These are phyloP conservation scores for Eimeria tenella DNA, from an alignment of 169 alveolate genomes.

Conservation along the genomic window DNA sequence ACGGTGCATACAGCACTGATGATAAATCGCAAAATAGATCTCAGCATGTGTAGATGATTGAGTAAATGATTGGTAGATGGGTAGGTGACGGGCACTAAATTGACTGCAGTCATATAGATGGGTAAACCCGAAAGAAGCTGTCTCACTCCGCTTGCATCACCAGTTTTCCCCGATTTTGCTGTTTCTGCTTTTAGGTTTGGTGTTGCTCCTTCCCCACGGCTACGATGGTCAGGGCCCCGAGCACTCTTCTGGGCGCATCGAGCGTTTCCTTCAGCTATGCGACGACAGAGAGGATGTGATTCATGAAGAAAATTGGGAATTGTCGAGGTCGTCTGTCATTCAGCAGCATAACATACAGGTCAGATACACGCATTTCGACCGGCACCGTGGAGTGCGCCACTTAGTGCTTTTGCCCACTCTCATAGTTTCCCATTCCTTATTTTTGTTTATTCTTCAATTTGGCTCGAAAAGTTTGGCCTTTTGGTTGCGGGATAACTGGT, in stretches of 20 bases:
- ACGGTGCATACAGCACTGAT: conserved; percentile 80
- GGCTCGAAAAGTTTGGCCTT: not conserved
- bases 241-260: conserved; percentile 95
- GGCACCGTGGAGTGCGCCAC: not conserved
- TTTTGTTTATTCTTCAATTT: no score
- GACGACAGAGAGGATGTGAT: conserved; percentile 87
- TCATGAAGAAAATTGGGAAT: conserved; percentile 79
- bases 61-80: not conserved
- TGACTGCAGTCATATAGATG: no score
- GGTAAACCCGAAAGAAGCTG: not conserved
- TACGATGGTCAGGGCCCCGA: conserved; percentile 98
- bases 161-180: not conserved
- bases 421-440: not conserved
- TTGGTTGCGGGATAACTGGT: not conserved
- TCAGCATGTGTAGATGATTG: no score
- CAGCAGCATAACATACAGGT: conserved; percentile 80
- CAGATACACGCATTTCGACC: not conserved
- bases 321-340: conserved; percentile 62
- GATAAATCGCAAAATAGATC: no score
- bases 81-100: no score
- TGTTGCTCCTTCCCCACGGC: conserved; percentile 96
- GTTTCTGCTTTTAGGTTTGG: conserved; percentile 47
- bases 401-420: not conserved
- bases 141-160: no score
- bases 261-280: conserved; percentile 91